Base-by-base conservation (phyloP, 2,329 filamentous ascomycete species). In the Penicillium sp. region DNA sequence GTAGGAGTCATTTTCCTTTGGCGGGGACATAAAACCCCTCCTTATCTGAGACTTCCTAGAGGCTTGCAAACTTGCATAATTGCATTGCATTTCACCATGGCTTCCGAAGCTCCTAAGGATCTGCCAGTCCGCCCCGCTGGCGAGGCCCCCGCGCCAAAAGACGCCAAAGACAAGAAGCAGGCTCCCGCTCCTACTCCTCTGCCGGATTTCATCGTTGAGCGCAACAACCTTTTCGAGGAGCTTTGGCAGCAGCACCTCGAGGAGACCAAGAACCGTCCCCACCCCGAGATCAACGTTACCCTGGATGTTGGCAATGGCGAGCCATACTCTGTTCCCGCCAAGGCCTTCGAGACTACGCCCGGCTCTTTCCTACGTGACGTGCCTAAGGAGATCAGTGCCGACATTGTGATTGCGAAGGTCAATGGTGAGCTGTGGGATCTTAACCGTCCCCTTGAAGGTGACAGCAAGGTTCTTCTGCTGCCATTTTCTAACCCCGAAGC, bases 361-460 rank as follows among this genome's bases (percentile, higher is more conserved):
- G 88, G 67, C 87, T 96, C 75, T 85, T 75, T 80, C 86, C 60
- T 89, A 85, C 76, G 84, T 81, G 67, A 96, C 92, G 74, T 92
- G 82, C 77, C 97, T 89, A 84, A 94, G 86, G 71, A 83, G 89
- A 67, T 90, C 85, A 78, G 91, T 91, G 81, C 90, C 87, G 78
- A 92, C 87, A 70, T 78, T 42, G 90, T 99, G 56, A 88, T 99
- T 67, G 88, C 93, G 40, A 87, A 87, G 69, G 83, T 97, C 33
- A 88, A 97, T 67, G 91, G 89, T 52, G 83, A 90, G 69, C 81
- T 97, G 10, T 99, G 93, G 94, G 94, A 99, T 77, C 79, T 99
- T 62, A 91, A 93, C 69, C 83, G 94, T 51, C 93, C 93, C 5
- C 78, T 99, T 31, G 94, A 97, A 81, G 87, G 86, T 76, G 91